Evolutionary conservation across 371 early-diverging fungal genomes (phyloP), one percentile per base, ranked within the genome.

Genomic region (Mortierella sp.): DNA sequence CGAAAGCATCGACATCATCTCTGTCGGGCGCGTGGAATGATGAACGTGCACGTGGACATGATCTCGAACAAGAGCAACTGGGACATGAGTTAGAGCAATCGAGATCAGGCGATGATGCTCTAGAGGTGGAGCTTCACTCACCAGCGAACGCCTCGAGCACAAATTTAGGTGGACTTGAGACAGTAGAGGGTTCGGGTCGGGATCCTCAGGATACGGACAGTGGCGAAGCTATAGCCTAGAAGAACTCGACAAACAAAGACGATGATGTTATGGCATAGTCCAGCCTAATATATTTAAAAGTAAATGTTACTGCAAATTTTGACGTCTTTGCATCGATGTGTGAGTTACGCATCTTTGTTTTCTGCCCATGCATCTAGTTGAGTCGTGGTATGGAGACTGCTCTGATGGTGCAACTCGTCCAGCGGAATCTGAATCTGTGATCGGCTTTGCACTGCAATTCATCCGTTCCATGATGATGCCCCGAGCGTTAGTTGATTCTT

Each of bases 1-100:
- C 75, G 1, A 75, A 62, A 60, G 39, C 30, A 5, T 80, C 81
- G 4, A 66, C 66, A 0, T 28, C 72, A 9, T 80, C 81, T 0
- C 61, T 78, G n/a, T 78, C 73, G 18, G 47, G 43, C 62, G 67
- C 60, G 1, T 70, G 64, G 14, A 57, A 67, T 12, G 75, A 64
- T 37, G 65, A 63, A 16, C 40, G 35, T 55, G 16, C 24, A 18
- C 55, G 22, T 10, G 49, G 37, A 26, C 2, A 58, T 16, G 45
- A 32, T 8, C 43, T 22, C 9, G 30, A 40, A 60, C 55, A 51
- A 9, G 63, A 30, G 43, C 16, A 43, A 5, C 55, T 32, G 35
- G 28, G 49, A 30, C 55, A 55, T 11, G 55, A n/a, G 37, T 28
- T 12, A 20, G 62, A 62, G 26, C 47, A 52, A 10, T 37, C 24